A percentile compares a stretch with the other conserved stretches of the same genome.
Conservation (phyloP, 2,329 filamentous ascomycete genomes). For the Nannizziopsis barbatae region DNA sequence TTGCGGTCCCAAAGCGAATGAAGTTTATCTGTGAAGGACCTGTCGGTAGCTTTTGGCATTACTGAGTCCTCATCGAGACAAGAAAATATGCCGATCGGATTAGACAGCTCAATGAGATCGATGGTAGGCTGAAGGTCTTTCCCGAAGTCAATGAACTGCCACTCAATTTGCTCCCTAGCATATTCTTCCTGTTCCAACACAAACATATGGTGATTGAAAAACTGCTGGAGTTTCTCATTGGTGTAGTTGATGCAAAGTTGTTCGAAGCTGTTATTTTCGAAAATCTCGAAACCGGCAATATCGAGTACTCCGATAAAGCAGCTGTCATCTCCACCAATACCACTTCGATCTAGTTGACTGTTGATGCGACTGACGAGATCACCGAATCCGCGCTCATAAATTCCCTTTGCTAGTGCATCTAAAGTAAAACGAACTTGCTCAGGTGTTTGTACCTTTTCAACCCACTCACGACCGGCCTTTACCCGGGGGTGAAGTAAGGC, state of each 20-base stretch:
- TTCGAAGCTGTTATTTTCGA: constrained; percentile 96
- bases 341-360: constrained; percentile 73
- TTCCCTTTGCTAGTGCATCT: constrained; percentile 88
- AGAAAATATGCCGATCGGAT: constrained; percentile 97
- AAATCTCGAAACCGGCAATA: constrained; percentile 98
- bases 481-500: constrained; percentile 85
- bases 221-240: constrained; percentile 97
- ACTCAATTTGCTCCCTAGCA: constrained; percentile 92
- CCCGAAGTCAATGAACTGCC: constrained; percentile 99
- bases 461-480: constrained; percentile 94
- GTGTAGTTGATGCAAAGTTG: constrained; percentile 99
- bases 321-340: constrained; percentile 72
- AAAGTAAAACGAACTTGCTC: constrained; percentile 87
- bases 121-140: constrained; percentile 95
- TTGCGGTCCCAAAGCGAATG: constrained; percentile 95
- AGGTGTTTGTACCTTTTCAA: constrained; percentile 94
- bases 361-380: constrained; percentile 90
- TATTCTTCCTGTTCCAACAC: constrained; percentile 98
- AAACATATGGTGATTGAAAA: constrained; percentile 99
- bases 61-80: constrained; percentile 96
- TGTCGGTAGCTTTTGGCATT: constrained; percentile 97
- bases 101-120: constrained; percentile 87
- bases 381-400: constrained; percentile 92
- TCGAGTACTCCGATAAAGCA: constrained; percentile 96
- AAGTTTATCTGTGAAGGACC: constrained; percentile 94